A percentile compares a stretch with the other conserved stretches of the same genome.
phyloP scores from a whole-genome alignment of 2,329 filamentous ascomycete species.

The Curvularia sp. region DNA sequence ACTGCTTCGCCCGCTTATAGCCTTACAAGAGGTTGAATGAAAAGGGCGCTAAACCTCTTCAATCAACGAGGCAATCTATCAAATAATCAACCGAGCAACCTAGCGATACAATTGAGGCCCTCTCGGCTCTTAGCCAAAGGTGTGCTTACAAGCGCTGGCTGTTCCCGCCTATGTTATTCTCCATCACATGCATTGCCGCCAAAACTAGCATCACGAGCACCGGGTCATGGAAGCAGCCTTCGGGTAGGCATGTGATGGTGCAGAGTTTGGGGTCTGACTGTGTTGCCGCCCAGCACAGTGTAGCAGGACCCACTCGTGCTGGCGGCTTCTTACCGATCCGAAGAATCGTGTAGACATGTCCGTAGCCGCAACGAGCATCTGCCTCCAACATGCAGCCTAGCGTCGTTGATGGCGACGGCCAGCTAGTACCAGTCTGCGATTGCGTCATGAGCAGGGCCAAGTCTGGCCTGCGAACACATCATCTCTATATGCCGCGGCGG shows the following conservation, averaged over 20 bases:
- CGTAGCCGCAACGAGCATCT: background rate
- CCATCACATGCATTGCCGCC: conserved; percentile 13
- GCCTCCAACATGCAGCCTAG: background rate
- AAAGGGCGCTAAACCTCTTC: background rate
- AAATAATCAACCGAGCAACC: background rate
- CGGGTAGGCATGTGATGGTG: background rate
- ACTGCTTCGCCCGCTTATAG: background rate
- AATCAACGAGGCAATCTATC: background rate
- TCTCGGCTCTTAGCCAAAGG: background rate
- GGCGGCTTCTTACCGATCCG: background rate
- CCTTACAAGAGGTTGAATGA: background rate
- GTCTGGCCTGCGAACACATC: background rate
- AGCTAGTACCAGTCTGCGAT: background rate
- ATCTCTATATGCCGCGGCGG: background rate
- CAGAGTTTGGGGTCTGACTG: background rate
- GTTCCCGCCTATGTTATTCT: conserved; percentile 19
- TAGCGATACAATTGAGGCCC: background rate
- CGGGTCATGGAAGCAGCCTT: background rate
- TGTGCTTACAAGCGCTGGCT: conserved; percentile 9
- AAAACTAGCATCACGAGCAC: background rate
- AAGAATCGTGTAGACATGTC: background rate
- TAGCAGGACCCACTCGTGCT: background rate
- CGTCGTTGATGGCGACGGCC: background rate
- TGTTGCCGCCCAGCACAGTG: background rate
- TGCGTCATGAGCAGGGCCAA: background rate